phyloP scores from a whole-genome alignment of 805 yeast species.

The Teunomyces lycoperdinae region DNA sequence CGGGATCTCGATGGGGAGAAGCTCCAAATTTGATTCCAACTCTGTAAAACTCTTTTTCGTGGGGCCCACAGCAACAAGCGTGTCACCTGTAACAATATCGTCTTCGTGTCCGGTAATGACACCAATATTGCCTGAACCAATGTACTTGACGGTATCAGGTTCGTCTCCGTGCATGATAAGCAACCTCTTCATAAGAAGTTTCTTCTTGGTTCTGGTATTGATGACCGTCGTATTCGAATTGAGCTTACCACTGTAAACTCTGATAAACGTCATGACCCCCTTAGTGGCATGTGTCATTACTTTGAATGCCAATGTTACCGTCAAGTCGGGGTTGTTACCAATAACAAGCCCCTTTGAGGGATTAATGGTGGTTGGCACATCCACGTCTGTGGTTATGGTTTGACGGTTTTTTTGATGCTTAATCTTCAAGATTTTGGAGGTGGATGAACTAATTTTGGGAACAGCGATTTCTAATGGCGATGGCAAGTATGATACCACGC shows the following conservation, averaged over 20 bases:
- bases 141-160: slow-evolving; percentile 64
- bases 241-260: slow-evolving; percentile 84
- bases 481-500: slow-evolving; percentile 74
- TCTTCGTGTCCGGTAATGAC: slow-evolving; percentile 73
- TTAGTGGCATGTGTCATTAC: slow-evolving; percentile 81
- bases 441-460: slow-evolving; percentile 49
- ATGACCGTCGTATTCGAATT: slow-evolving; percentile 58
- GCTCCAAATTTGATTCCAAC: slow-evolving; percentile 41
- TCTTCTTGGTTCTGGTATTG: slow-evolving; percentile 69
- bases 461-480: slow-evolving; percentile 64
- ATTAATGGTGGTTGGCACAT: slow-evolving; percentile 37
- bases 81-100: slow-evolving; percentile 85
- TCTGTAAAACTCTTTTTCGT: slow-evolving; percentile 47
- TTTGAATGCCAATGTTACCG: slow-evolving; percentile 86
- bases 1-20: slow-evolving; percentile 80
- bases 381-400: slow-evolving; percentile 10
- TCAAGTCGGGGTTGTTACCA: slow-evolving; percentile 55
- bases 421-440: slow-evolving; percentile 12
- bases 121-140: slow-evolving; percentile 84
- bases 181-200: slow-evolving; percentile 63
- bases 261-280: slow-evolving; percentile 78
- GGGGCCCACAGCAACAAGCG: slow-evolving; percentile 62
- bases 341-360: slow-evolving; percentile 47
- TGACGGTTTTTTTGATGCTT: slow-evolving; percentile 16
- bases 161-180: slow-evolving; percentile 85